Base-by-base conservation (phyloP, 2,329 filamentous ascomycete genomes). In the Cercospora brassicicola region DNA sequence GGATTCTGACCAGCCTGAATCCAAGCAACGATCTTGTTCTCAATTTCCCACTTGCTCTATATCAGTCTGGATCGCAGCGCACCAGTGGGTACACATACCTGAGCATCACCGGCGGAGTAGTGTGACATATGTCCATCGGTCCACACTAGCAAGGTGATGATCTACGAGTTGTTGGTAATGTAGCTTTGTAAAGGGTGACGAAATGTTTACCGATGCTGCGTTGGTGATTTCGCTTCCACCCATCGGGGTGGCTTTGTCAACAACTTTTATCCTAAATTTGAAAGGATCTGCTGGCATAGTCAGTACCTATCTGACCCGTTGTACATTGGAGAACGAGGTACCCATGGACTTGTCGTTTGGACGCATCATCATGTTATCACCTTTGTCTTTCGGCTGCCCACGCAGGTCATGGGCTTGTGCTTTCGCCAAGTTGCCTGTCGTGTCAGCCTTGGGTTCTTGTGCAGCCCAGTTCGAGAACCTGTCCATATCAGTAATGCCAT, bases 71-170 rank as follows among this genome's bases (percentile, higher is more conserved):
- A 28, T 28, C 7, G 28, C 28, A 28, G 28, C 28, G 28, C 28
- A 28, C 28, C 28, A 28, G 28, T 28, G 28, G 28, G 28, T 7
- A 28, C 28, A 28, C 28, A 28, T 55, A 63, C 42, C 51, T 64
- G 61, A 42, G 62, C 62, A 30, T 64, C 62, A 10, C 62, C 62
- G 31, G 62, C 62, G 23, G 51, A 36, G 55, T 64, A 64, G 28
- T 64, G 62, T 2, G 62, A 64, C 18, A 64, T 57, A 11, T 64
- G 62, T 7, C 62, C 62, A 23, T 64, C 62, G 2, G 62, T 64
- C 62, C 62, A 64, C 6, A 64, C 53, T 2, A 33, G 5, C 11
- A 64, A 11, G 15, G 62, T 64, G 11, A 57, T 55, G 2, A 55
- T 55, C 48, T 53, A 28, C 2, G 23, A 11, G 4, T 9, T 15